Evolutionary conservation across 768 basidiomycete species (phyloP).

Genomic region (Candolleomyces efflorescens): DNA sequence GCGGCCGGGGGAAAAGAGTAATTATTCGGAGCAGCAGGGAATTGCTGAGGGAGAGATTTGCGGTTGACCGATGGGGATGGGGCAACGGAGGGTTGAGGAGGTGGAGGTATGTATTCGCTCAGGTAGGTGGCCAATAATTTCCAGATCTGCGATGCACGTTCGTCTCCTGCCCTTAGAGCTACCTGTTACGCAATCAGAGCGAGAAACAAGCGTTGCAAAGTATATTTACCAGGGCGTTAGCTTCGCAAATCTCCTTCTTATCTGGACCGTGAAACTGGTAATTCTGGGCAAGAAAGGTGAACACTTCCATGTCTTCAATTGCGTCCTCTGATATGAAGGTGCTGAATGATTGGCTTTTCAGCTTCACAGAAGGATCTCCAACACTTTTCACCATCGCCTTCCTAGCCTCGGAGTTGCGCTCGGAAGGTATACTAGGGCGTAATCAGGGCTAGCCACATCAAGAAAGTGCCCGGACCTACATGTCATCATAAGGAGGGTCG

Average conservation of each 20-base stretch:
- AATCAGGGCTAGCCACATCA: conserved; percentile 2
- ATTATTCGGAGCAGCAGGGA: conserved; percentile 13
- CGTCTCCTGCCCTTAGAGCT: conserved; percentile 55
- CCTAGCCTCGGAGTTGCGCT: conserved; percentile 26
- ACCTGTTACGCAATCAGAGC: conserved; percentile 28
- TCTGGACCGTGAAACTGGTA: conserved; percentile 54
- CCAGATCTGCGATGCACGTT: conserved; percentile 64
- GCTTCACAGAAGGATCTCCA: conserved; percentile 51
- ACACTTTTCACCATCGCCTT: conserved; percentile 47
- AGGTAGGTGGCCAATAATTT: conserved; percentile 56
- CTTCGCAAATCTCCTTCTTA: conserved; percentile 44
- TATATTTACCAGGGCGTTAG: conserved; percentile 51
- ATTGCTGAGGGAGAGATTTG: conserved; percentile 5
- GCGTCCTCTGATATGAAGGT: conserved; percentile 36
- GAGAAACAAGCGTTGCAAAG: neutral
- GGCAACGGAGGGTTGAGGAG: conserved; percentile 19
- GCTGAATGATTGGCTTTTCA: conserved; percentile 55
- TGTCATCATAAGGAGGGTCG: conserved; percentile 79
- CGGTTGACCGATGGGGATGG: conserved; percentile 13
- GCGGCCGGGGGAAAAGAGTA: conserved; percentile 18
- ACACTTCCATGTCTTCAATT: conserved; percentile 40
- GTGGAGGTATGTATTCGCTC: conserved; percentile 40
- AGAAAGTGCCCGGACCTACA: conserved; percentile 40
- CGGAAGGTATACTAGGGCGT: conserved; percentile 34
- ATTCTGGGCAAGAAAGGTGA: conserved; percentile 57